Base-by-base conservation (phyloP, 257 asterid species). In the Osmanthus fragrans region DNA sequence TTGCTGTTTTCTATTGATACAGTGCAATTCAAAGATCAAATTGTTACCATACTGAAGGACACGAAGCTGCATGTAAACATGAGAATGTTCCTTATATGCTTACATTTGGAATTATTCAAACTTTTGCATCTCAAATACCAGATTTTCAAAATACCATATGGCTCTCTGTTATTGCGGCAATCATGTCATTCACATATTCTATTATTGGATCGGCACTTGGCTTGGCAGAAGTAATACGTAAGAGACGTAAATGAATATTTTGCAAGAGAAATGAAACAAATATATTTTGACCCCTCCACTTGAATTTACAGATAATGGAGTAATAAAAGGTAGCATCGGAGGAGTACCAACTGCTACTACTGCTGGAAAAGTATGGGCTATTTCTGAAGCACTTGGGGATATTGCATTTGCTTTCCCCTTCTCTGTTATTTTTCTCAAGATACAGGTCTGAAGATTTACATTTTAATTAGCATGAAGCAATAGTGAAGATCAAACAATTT, bases 21-120 rank as follows among this genome's bases (percentile, higher is more conserved):
- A 94, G 98, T 81, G 97, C 97, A 54, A 90, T 94, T 78, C 86
- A 87, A 72, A 88, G 84, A 81, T 87, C 98, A 60, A 90, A 88
- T 81, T 94, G 97, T 81, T 94, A 86, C 83, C 98, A 94, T 75
- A 72, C 80, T 77, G 63, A 88, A n/a, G 98, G 98, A 34, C 97
- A 86, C 56, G 74, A 84, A 30, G 91, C 94, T 70, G 74, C 86
- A 12, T 94, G 98, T 13, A 45, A 45, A 45, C 13, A 45, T 45
- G 54, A 5, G 19, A 45, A 13, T 60, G 78, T 81, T 13, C 37
- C 25, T 10, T 87, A 76, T 77, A 92, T 94, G 90, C 82, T 94
- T 71, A 34, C 89, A 6, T 94, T 92, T 63, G 98, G 97, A 56
- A 33, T 79, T 11, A 34, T 90, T 33, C 95, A 92, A 79, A 76